Conservation (phyloP, 1,139 yeast species). For the Yamadazyma taylorii region DNA sequence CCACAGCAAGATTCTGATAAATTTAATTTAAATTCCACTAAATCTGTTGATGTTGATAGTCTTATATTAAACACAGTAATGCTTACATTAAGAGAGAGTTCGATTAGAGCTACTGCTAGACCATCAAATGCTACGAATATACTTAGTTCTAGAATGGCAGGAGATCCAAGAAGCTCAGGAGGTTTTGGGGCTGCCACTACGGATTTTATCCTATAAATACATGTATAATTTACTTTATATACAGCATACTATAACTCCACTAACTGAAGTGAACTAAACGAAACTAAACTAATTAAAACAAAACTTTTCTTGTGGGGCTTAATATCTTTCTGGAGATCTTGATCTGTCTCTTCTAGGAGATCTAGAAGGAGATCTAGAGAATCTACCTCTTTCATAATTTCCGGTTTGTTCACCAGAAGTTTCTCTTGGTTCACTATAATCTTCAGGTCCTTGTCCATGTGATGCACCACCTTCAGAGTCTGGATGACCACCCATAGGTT, state of each 20-base stretch:
- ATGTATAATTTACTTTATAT: background rate
- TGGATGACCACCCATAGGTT: constrained; percentile 14
- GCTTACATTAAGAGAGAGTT: constrained; percentile 34
- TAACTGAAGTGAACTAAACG: too few relatives aligned
- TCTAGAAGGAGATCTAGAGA: constrained; percentile 43
- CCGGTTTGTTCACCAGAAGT: constrained; percentile 7
- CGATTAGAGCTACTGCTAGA: constrained; percentile 25
- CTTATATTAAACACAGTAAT: constrained; percentile 33
- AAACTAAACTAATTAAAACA: background rate
- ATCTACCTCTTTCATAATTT: constrained; percentile 16
- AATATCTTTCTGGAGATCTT: constrained; percentile 39
- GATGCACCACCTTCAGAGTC: constrained; percentile 20
- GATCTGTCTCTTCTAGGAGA: constrained; percentile 42
- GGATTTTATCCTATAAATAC: background rate
- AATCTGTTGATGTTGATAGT: constrained; percentile 33
- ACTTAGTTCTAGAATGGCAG: constrained; percentile 12
- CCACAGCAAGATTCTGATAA: constrained; percentile 8
- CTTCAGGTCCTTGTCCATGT: constrained; percentile 17
- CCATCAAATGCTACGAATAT: constrained; percentile 14
- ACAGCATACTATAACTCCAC: too few relatives aligned
- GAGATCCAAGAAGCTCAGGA: constrained; percentile 5
- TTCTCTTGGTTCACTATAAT: constrained; percentile 13
- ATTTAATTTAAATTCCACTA: constrained; percentile 25
- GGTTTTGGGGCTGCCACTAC: background rate
- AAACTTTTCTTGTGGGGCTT: too few relatives aligned